Base-by-base conservation (phyloP, 495 filamentous ascomycete genomes). In the Parathielavia hyrcaniae region DNA sequence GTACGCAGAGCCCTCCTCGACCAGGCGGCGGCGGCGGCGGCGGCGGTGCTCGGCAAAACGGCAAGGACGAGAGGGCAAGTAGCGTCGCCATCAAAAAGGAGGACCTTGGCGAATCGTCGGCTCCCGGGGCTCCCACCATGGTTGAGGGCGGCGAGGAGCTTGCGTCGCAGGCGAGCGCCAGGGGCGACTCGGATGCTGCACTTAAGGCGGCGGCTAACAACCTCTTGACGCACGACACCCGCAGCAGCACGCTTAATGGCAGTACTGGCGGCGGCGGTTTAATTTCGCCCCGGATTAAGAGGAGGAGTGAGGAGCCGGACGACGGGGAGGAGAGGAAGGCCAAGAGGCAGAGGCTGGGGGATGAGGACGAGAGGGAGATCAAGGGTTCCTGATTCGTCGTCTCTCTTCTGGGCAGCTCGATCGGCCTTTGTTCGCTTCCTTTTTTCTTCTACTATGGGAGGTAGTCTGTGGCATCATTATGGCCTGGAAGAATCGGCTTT, bases 141-240 rank as follows among this genome's bases (percentile, higher is more conserved):
- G 13, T 38, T 20, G 51, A 26, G 53, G 26, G 14, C 23, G 48
- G 35, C 19, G 20, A 46, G 22, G 55, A 61, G 41, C 34, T 53
- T 16, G 68, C 65, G 17, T 66, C 68, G 34, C 67, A 71, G 60
- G 32, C 44, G 4, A 61, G 51, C 30, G 62, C 52, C 30, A 66
- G 69, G 12, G 75, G 75, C 30, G 74, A 78, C 47, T 78, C 74
- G 14, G 76, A 79, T 52, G 67, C 65, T 4, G 65, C 64, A 10
- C 68, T 80, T 12, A 80, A 80, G 59, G 73, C 68, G 53, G 75
- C 71, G 9, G 76, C 77, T 4, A 80, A 78, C 47, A 72, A 75
- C 40, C 56, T 73, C 23, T 60, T 58, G n/a, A 58, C 71, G 13
- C 77, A 80, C 50, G 55, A 68, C 16, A 52, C 61, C 38, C 48